These are phyloP conservation scores for Penicillium decumbens DNA, from an alignment of 2,329 filamentous ascomycete genomes.

Conservation along the genomic window DNA sequence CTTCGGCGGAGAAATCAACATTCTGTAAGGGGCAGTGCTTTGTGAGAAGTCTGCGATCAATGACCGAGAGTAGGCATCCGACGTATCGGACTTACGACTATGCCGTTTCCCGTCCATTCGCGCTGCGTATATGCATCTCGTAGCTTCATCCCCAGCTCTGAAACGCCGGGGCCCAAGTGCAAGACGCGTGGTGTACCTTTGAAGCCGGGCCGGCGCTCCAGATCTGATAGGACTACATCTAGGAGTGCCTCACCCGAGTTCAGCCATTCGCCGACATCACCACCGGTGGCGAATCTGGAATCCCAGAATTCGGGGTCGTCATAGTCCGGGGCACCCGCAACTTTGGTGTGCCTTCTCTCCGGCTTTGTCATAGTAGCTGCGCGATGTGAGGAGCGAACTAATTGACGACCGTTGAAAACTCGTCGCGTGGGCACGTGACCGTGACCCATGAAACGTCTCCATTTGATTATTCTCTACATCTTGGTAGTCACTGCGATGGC, in stretches of 20 bases:
- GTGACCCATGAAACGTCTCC: background rate
- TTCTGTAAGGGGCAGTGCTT: conserved; percentile 22
- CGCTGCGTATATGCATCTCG: conserved; percentile 25
- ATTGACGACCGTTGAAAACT: background rate
- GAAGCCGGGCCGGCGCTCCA: conserved; percentile 16
- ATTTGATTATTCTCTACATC: too few species aligned
- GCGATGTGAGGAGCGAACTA: background rate
- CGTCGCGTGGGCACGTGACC: conserved; percentile 2
- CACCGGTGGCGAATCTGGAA: conserved; percentile 31
- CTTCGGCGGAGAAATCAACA: conserved; percentile 36
- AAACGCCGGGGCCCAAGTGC: conserved; percentile 35
- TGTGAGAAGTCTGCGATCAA: background rate
- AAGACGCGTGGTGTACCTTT: conserved; percentile 23
- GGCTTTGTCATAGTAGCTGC: conserved; percentile 18
- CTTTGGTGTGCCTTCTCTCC: conserved; percentile 16
- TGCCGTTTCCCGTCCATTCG: conserved; percentile 28
- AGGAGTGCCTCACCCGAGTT: conserved; percentile 33
- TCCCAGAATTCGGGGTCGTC: conserved; percentile 35
- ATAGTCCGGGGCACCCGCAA: conserved; percentile 32
- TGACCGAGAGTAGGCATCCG: background rate
- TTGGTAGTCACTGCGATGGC: background rate
- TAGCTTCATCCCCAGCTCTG: conserved; percentile 29
- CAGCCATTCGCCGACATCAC: conserved; percentile 38
- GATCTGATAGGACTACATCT: conserved; percentile 24
- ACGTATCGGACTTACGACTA: conserved; percentile 27